Evolutionary conservation across 345 rosid genomes (phyloP).

Genomic region (Triadica sebifera): DNA sequence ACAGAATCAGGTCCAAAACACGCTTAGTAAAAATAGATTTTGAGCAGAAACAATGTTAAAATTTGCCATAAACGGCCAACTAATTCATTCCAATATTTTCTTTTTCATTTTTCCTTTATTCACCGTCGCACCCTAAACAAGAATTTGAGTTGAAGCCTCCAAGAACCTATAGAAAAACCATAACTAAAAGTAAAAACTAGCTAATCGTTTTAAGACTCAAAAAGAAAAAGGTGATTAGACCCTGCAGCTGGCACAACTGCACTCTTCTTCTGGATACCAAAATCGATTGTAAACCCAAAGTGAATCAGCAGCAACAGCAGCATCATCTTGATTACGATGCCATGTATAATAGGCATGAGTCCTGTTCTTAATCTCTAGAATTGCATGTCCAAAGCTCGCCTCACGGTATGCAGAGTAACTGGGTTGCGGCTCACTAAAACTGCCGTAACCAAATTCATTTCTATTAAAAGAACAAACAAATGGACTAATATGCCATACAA

Average conservation of each 20-base stretch:
- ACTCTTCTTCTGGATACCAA: conserved; percentile 32
- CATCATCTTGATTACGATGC: conserved; percentile 39
- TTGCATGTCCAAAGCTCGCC: conserved; percentile 44
- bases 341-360: conserved; percentile 37
- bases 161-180: too few relatives aligned
- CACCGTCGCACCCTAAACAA: too few relatives aligned
- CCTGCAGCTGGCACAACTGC: background rate
- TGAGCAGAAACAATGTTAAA: too few relatives aligned
- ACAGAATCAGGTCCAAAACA: too few relatives aligned
- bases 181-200: background rate
- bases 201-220: too few relatives aligned
- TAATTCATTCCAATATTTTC: too few relatives aligned
- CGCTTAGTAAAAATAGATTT: too few relatives aligned
- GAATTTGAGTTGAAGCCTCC: too few relatives aligned
- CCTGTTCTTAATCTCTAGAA: conserved; percentile 34
- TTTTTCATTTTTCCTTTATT: too few relatives aligned
- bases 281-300: conserved; percentile 32
- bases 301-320: conserved; percentile 33
- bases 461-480: too few relatives aligned
- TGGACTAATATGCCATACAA: background rate
- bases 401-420: conserved; percentile 35
- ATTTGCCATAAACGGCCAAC: too few relatives aligned
- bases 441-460: conserved; percentile 1
- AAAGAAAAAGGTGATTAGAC: background rate
- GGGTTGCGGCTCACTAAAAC: conserved; percentile 35